A percentile compares a stretch with the other conserved stretches of the same genome.
These are phyloP conservation scores for Thraustochytrium sp. DNA, from an alignment of 352 stramenopile species.

Conservation along the genomic window DNA sequence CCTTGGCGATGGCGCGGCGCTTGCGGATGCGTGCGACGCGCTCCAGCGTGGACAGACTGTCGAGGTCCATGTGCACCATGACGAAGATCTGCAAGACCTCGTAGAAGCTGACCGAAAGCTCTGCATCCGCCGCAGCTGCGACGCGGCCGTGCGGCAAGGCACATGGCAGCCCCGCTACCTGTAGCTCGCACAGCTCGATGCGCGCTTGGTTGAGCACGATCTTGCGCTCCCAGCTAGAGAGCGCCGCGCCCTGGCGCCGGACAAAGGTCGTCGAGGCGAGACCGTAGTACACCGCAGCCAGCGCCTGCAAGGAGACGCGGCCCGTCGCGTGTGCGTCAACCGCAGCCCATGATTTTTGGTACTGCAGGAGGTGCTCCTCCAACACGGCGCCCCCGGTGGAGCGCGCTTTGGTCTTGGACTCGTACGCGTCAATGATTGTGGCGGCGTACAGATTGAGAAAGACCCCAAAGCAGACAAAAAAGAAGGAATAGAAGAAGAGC, in stretches of 20 bases:
- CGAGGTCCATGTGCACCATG: neutral
- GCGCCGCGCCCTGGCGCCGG: neutral
- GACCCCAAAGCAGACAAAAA: constrained; percentile 21
- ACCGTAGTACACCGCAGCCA: neutral
- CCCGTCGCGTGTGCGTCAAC: neutral
- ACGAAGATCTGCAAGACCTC: constrained; percentile 11
- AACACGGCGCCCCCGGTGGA: neutral
- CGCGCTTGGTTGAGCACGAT: constrained; percentile 20
- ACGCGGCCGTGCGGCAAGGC: neutral
- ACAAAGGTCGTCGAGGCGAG: constrained; percentile 6
- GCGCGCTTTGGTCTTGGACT: neutral
- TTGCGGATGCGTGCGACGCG: neutral
- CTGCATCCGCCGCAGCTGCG: neutral
- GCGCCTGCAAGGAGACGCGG: neutral
- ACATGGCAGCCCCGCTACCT: neutral
- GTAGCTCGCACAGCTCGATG: neutral
- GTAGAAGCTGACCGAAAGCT: constrained; percentile 7
- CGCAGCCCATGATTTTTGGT: neutral
- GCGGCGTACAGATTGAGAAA: constrained; percentile 39
- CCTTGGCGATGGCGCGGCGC: neutral
- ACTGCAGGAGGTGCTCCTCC: neutral
- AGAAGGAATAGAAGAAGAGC: constrained; percentile 22
- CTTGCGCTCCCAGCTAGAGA: neutral
- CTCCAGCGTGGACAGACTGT: neutral
- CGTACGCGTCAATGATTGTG: constrained; percentile 35